phyloP scores from a whole-genome alignment of 192 early-diverging fungal genomes.

The Diversispora eburnea region DNA sequence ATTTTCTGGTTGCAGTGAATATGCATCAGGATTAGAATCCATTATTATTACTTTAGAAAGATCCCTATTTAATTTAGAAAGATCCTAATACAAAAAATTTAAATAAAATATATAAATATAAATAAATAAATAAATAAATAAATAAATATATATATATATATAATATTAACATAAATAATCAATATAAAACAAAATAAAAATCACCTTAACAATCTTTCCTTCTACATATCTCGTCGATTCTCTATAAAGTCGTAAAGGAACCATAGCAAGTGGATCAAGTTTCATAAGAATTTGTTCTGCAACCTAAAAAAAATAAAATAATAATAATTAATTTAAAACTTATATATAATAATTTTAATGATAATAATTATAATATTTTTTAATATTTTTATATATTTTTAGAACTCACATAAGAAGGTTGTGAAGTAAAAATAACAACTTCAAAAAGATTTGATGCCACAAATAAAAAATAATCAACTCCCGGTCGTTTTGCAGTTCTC shows the following conservation, averaged over 20 bases:
- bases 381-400: no score
- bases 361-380: slow-evolving; percentile 40
- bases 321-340: slow-evolving; percentile 6
- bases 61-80: slow-evolving; percentile 92
- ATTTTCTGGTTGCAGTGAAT: slow-evolving; percentile 90
- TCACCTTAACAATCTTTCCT: slow-evolving; percentile 72
- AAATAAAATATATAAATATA: slow-evolving; percentile 27
- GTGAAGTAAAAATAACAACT: slow-evolving; percentile 92
- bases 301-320: slow-evolving; percentile 46
- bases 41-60: slow-evolving; percentile 88
- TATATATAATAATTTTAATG: not conserved
- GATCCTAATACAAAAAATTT: slow-evolving; percentile 46
- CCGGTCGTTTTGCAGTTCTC: slow-evolving; percentile 94
- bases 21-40: slow-evolving; percentile 84
- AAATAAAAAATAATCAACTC: slow-evolving; percentile 91
- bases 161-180: not conserved
- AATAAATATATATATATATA: not conserved
- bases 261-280: slow-evolving; percentile 86
- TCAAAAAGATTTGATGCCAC: slow-evolving; percentile 91
- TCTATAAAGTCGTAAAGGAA: slow-evolving; percentile 85
- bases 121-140: not conserved
- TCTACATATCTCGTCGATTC: slow-evolving; percentile 87
- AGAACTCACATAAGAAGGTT: slow-evolving; percentile 68
- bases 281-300: slow-evolving; percentile 82
- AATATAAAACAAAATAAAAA: slow-evolving; percentile 20